Percentiles rank a stretch among this genome's conserved stretches.
Conservation (phyloP, 2,329 filamentous ascomycete genomes). For the Xenosphaeropsis pyriputrescens region DNA sequence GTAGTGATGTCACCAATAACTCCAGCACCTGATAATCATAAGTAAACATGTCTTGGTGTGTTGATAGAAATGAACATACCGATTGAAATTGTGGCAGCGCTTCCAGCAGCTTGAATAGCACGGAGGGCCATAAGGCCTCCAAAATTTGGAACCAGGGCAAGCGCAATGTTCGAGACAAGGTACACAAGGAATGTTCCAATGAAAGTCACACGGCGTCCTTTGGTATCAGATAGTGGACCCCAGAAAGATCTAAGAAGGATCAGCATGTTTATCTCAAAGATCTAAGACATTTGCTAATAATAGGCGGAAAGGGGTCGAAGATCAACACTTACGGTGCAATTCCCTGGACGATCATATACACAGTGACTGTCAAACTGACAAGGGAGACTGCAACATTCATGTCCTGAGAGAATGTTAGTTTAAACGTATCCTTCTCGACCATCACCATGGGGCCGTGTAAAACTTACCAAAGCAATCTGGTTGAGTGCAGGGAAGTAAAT, state of each 20-base stretch:
- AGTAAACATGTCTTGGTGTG: not conserved
- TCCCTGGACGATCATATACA: conserved; percentile 35
- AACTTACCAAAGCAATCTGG: conserved; percentile 19
- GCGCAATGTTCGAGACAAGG: conserved; percentile 27
- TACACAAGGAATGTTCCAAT: conserved; percentile 28
- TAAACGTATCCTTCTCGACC: not conserved
- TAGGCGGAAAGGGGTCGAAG: too few species aligned
- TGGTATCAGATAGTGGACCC: conserved; percentile 29
- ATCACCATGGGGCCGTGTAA: not conserved
- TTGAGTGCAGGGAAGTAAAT: conserved; percentile 33
- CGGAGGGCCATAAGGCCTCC: conserved; percentile 33
- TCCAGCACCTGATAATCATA: conserved; percentile 16
- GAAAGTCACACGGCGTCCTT: conserved; percentile 23
- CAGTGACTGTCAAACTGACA: conserved; percentile 26
- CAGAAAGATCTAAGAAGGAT: conserved; percentile 18
- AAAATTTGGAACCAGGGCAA: conserved; percentile 28
- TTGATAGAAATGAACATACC: conserved; percentile 5
- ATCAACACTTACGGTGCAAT: conserved; percentile 21
- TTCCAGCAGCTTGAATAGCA: conserved; percentile 30
- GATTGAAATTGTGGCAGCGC: conserved; percentile 30
- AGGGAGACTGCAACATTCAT: conserved; percentile 15
- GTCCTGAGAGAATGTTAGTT: conserved; percentile 6
- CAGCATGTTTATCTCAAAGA: too few species aligned
- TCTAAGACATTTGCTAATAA: too few species aligned
- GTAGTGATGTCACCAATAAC: conserved; percentile 29